Evolutionary conservation across 331 rosid species (phyloP), one percentile per base, ranked within the genome.

Genomic region (Prunus yedoensis): DNA sequence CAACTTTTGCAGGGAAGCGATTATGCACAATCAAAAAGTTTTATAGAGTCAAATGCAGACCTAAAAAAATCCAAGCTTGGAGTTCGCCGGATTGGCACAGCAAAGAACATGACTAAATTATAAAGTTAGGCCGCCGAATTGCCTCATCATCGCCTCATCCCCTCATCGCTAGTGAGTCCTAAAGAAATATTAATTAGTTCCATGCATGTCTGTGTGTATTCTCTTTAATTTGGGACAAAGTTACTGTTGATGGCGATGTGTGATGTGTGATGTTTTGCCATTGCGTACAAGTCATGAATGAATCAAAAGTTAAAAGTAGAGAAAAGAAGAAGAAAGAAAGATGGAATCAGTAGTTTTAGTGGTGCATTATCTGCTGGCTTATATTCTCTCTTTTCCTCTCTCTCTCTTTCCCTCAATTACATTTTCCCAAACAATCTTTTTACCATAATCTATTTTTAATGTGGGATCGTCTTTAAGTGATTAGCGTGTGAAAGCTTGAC

Each of bases 51-150:
- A 72, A 78, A 62, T 66, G 51, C 75, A 30, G 84, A 82, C 1
- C 78, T 76, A 12, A 77, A 77, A 52, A 52, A 87, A 78, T 76
- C 88, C 90, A 78, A 84, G 86, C 82, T 83, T 86, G 84, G 94
- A 89, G 79, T 87, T 91, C 80, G 87, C 9, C 43, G 10, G 43
- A 5, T 35, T 35, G 41, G 41, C 75, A 79, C 41, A 71, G 25
- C 79, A 77, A 79, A 66, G 87, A 82, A 65, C 83, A 46, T 58
- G 35, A 41, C 57, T 47, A 66, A 74, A 68, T 71, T 20, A 56
- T 60, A 10, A 5, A 60, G 41, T 13, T 60, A 60, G 30, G 41
- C 8, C 41, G 2, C 8, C 41, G 2, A 27, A 60, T 14, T 60
- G 20, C 20, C 11, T 21, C 8, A 35, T 32, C 27, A 25, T 27